A percentile compares a stretch with the other conserved stretches of the same genome.
phyloP scores from a whole-genome alignment of 768 basidiomycete genomes.

The Cystofilobasidium macerans region DNA sequence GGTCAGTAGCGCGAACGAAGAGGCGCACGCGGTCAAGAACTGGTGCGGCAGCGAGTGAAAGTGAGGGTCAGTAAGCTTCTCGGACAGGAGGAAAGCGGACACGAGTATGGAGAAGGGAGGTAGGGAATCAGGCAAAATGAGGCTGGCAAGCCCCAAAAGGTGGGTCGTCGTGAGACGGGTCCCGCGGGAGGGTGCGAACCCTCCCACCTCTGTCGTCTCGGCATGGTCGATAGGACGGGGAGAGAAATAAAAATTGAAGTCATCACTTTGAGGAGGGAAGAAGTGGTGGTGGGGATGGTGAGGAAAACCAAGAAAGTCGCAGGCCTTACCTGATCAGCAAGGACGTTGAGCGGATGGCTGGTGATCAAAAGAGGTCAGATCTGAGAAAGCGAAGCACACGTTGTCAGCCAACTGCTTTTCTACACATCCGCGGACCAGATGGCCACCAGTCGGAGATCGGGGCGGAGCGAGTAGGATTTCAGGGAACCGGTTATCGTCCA shows the following conservation, averaged over 20 bases:
- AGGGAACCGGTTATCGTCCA: too few species aligned
- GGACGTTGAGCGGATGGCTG: too few species aligned
- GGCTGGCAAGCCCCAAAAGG: conserved; percentile 29
- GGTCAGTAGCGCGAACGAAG: neutral
- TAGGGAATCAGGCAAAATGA: conserved; percentile 27
- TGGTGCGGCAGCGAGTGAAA: too few species aligned
- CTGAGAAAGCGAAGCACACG: too few species aligned
- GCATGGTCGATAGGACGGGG: conserved; percentile 29
- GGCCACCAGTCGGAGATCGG: too few species aligned
- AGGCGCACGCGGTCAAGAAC: too few species aligned
- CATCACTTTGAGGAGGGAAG: conserved; percentile 23
- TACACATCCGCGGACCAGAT: too few species aligned
- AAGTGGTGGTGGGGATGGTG: neutral
- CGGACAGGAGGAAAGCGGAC: neutral
- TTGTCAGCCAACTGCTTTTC: too few species aligned
- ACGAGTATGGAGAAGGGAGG: neutral
- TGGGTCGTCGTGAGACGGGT: neutral
- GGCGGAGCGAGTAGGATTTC: too few species aligned
- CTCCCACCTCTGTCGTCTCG: conserved; percentile 28
- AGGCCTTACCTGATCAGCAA: neutral
- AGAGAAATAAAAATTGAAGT: conserved; percentile 28
- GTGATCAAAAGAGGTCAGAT: neutral
- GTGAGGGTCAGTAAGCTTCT: neutral
- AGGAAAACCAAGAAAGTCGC: too few species aligned
- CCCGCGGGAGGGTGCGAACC: conserved; percentile 25